Base-by-base conservation (phyloP, 2,329 filamentous ascomycete species). In the Apiospora sp. region DNA sequence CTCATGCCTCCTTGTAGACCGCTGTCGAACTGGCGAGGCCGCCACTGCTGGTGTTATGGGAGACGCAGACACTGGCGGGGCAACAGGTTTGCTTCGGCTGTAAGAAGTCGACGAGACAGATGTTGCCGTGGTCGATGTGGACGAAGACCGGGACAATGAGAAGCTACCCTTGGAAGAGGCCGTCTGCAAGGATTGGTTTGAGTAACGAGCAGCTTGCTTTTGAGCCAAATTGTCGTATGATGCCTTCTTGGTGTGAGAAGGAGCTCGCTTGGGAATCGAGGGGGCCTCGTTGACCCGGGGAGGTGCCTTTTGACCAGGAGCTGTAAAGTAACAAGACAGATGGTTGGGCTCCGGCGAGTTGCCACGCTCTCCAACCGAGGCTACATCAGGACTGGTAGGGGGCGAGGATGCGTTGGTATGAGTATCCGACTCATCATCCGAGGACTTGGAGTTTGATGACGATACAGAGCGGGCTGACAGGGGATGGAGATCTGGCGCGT, bases 231-330 rank as follows among this genome's bases (percentile, higher is more conserved):
- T 90, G 76, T 96, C 93, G 79, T 94, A 92, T 0, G 87, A 87
- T 7, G 92, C 92, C 81, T 94, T 92, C 86, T 97, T 98, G 78
- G 94, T 97, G 84, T 98, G 96, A 13, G 94, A 96, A 4, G 93
- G 89, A 2, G 95, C 92, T 72, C 96, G 91, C 80, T 90, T 88
- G 5, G 96, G 96, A 73, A 98, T 41, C 46, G 37, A 48, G 24
- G 68, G 68, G 16, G 68, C 68, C 37, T 43, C 68, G 41, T 34
- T 67, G 14, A 84, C 83, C 4, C 84, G 83, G 1, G 85, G 81
- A 3, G 83, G 49, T 82, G 85, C 76, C 73, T 82, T 82, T 75
- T 86, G 85, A 69, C 83, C 83, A 12, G 89, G 85, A n/a, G 87
- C 85, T 69, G 87, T 87, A 78, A 93, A 90, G 76, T 92, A 93